Base-by-base conservation (phyloP, 2,329 filamentous ascomycete genomes). In the Thermoascus crustaceus region DNA sequence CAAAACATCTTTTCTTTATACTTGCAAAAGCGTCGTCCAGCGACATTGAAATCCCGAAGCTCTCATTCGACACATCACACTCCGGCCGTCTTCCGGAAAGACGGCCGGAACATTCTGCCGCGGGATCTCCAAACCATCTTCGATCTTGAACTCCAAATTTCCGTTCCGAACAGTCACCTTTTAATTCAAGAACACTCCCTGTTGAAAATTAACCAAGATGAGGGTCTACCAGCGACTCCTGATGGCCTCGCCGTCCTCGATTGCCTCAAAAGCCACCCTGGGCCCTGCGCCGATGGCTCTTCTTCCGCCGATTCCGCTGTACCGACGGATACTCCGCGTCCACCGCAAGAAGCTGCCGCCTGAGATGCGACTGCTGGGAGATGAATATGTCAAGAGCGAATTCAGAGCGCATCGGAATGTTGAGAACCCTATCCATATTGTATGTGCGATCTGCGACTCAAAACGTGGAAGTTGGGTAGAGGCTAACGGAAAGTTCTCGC, bases 301-400 rank as follows among this genome's bases (percentile, higher is more conserved):
- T 8, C 73, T 95, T 24, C 87, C 88, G 4, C 88, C 88, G 0
- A 82, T 96, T 31, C 85, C 81, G 2, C 74, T 98, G 6, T 98
- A 96, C 67, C 77, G 91, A 40, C 79, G 91, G 22, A 67, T 98
- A 17, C 71, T 98, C 19, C 81, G 91, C 45, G 80, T 84, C 3
- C 91, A 98, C 64, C 77, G 91, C 47, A 85, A 81, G 53, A 74
- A 82, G 50, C 68, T 98, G 7, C 78, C 80, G 0, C 50, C 63
- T 1, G 82, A 94, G 45, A 71, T 76, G 78, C 78, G 91, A 22
- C 39, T 94, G 4, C 66, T 98, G 5, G 91, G 91, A 4, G 91
- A 98, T 55, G 78, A 87, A 58, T 98, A 96, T 61, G 72, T 96
- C 58, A 95, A 93, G 66, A 76, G 78, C 30, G 91, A 98, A 66